Conservation (phyloP, 2,329 filamentous ascomycete species). For the Pseudopithomyces maydicus region DNA sequence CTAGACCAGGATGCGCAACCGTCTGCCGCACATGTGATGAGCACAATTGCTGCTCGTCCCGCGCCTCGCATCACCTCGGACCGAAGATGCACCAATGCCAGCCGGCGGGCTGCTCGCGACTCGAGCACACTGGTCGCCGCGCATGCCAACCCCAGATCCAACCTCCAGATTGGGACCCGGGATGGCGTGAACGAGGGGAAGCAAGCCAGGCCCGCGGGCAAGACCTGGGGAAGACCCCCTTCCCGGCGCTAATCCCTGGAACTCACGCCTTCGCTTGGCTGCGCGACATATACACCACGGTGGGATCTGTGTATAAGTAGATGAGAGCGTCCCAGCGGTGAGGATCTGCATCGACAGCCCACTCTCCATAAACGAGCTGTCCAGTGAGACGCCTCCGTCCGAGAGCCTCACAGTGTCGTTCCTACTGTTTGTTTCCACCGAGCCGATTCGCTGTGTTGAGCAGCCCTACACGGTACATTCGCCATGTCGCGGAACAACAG, state of each 20-base stretch:
- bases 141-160: slow-evolving; percentile 10
- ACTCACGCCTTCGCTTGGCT: slow-evolving; percentile 25
- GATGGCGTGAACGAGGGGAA: not conserved
- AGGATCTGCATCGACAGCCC: not conserved
- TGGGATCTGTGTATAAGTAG: slow-evolving; percentile 9
- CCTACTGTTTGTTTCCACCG: not conserved
- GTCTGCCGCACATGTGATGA: slow-evolving; percentile 6
- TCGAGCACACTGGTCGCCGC: not conserved
- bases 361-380: not conserved
- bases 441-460: not conserved
- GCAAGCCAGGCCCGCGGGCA: not conserved
- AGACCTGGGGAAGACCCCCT: not conserved
- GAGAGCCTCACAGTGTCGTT: not conserved
- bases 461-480: not conserved
- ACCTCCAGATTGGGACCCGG: slow-evolving; percentile 1
- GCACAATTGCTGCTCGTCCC: not conserved
- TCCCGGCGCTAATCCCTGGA: slow-evolving; percentile 31
- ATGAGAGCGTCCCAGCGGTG: not conserved
- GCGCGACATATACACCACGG: slow-evolving; percentile 11
- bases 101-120: not conserved
- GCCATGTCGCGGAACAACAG: slow-evolving; percentile 40
- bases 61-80: not conserved
- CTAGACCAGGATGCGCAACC: not conserved
- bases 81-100: slow-evolving; percentile 14
- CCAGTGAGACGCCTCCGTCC: not conserved